A percentile compares a stretch with the other conserved stretches of the same genome.
Conservation (phyloP, 139 green algal genomes). For the Yamagishiella unicocca region DNA sequence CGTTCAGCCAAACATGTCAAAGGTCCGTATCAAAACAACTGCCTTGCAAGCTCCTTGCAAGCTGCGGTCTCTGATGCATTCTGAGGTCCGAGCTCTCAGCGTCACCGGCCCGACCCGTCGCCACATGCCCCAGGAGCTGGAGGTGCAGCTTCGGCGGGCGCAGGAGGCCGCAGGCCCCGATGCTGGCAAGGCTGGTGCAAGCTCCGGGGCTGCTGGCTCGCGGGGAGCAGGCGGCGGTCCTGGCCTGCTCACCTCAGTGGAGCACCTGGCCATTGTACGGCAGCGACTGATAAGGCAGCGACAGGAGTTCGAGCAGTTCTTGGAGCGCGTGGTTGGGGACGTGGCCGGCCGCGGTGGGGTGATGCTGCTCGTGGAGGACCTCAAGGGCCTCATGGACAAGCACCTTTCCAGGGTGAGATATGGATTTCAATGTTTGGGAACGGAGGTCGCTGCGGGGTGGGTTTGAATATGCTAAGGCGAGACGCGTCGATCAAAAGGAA, state of each 20-base stretch:
- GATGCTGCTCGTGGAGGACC: conserved; percentile 23
- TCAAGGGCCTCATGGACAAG: not conserved
- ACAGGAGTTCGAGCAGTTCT: conserved; percentile 39
- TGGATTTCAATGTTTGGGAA: too few relatives aligned
- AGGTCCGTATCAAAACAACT: too few relatives aligned
- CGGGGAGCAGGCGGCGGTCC: not conserved
- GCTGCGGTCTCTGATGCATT: too few relatives aligned
- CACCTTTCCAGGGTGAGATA: conserved; percentile 15
- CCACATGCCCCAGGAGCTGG: conserved; percentile 8
- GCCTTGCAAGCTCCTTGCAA: too few relatives aligned
- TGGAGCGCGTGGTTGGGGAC: conserved; percentile 10
- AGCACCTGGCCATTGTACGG: conserved; percentile 34
- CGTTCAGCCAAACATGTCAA: too few relatives aligned
- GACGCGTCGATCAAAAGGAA: too few relatives aligned
- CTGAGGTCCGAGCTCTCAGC: too few relatives aligned
- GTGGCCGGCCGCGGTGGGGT: not conserved
- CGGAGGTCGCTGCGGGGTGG: too few relatives aligned
- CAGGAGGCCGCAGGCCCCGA: not conserved
- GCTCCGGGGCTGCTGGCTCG: not conserved
- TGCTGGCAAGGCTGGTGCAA: not conserved
- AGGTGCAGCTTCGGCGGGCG: not conserved
- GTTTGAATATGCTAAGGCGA: too few relatives aligned
- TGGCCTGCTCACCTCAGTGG: not conserved
- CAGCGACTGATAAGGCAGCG: conserved; percentile 42
- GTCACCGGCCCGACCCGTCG: too few relatives aligned